Base-by-base conservation (phyloP, 1,139 yeast species). In the Neolecta irregularis region DNA sequence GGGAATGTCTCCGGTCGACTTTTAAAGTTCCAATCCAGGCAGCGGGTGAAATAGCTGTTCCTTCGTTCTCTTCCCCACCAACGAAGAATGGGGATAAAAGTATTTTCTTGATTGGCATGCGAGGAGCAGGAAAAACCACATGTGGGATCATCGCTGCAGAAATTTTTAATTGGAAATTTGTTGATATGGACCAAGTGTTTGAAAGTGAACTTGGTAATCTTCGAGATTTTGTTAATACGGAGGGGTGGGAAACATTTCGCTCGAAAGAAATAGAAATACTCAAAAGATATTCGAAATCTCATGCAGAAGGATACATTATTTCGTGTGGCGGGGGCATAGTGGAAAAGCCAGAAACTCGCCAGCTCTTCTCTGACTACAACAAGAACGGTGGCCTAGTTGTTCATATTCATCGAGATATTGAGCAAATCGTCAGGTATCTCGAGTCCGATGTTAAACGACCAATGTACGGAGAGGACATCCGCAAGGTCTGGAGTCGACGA, bases 271-370 rank as follows among this genome's bases (percentile, higher is more conserved):
- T 74, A 3, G 58, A 57, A 26, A 58, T 78, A 30, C 69, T 80
- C 41, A 55, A 65, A 33, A 68, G 70, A 31, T 61, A 66, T 24
- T 50, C 81, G 32, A 45, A 50, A 1, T 55, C 62, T 21, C 60
- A 65, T 47, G 61, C 72, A 3, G 54, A 58, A 2, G 79, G 78
- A 2, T 64, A 72, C 48, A 78, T 88, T 24, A 65, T 83, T 36
- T 80, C 98, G 1, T 80, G 95, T 38, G 99, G 99, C 24, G 99
- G 99, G 29, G 99, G 99, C 5, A 66, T 91, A 44, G 93, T 88
- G 24, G 98, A 88, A 56, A 67, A 69, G 22, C 66, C 65, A 8
- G 66, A 54, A n/a, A 73, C 91, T 6, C 69, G 96, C 48, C 61
- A 61, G 5, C 45, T 69, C 7, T 62, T 88, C 52, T 65, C 72